Base-by-base conservation (phyloP, 768 basidiomycete species). In the Clavaria fumosa region DNA sequence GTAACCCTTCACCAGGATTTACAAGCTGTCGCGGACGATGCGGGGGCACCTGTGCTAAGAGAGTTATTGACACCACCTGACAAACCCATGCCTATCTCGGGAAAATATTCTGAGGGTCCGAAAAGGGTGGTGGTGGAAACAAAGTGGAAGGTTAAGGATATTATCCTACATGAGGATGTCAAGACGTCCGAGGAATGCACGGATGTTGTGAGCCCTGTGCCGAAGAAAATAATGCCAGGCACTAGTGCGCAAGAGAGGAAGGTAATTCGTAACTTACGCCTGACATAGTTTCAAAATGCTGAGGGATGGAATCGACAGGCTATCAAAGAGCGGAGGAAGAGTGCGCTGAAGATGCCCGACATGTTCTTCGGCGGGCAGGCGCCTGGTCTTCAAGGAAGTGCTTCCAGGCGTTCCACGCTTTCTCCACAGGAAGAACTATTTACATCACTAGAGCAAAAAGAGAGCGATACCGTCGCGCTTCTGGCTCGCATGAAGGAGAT, bases 241-340 rank as follows among this genome's bases (percentile, higher is more conserved):
- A 17, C 34, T 22, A 30, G 32, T 19, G 30, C 34, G 70, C 4
- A 59, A 53, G 9, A 23, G 7, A 23, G 1, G 12, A 19, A 24
- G 7, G 26, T 28, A 9, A 14, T 9, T 9, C 14, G 14, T 28
- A 28, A 9, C 9, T 14, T 14, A 28, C 26, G 14, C n/a, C n/a
- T n/a, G 26, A 28, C 9, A 28, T 9, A 28, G 9, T 9, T 28
- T 28, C 9, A 28, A 9, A 28, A 14, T 9, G 26, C 23, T n/a
- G 5, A 7, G 19, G 12, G 6, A 4, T 7, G n/a, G 10, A 11
- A 27, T 26, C n/a, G 26, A 20, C 39, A 70, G 64, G 75, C 72
- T 0, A 78, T 80, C 28, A 66, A 68, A 44, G 75, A 76, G 37
- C 66, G 78, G 6, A 56, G 77, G 18, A 61, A 67, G 7, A 77